A percentile compares a stretch with the other conserved stretches of the same genome.
Evolutionary conservation across 2,329 filamentous ascomycete genomes (phyloP).

Genomic region (Stenocarpella maydis): DNA sequence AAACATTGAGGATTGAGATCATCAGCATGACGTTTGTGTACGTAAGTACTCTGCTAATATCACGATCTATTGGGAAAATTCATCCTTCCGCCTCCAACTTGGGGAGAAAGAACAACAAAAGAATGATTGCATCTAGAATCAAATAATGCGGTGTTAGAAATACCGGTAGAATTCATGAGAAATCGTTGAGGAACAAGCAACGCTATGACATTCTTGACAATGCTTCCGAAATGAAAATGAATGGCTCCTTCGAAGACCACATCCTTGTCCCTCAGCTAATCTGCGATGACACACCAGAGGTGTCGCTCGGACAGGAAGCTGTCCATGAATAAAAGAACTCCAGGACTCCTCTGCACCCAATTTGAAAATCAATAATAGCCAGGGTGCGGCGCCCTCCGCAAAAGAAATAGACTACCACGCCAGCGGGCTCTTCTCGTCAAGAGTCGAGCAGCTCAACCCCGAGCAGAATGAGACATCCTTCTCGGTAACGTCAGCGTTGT

Average conservation of each 20-base stretch:
- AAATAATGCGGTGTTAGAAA: no score
- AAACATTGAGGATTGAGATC: neutral
- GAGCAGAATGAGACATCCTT: slow-evolving; percentile 19
- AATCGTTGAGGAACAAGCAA: neutral
- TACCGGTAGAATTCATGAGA: no score
- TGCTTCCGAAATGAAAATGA: slow-evolving; percentile 5
- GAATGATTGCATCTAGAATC: neutral
- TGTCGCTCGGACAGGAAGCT: neutral
- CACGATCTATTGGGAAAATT: neutral
- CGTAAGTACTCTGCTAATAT: neutral
- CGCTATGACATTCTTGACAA: slow-evolving; percentile 16
- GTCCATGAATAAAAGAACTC: neutral
- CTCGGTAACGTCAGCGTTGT: slow-evolving; percentile 23
- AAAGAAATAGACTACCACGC: slow-evolving; percentile 4
- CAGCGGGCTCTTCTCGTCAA: slow-evolving; percentile 23
- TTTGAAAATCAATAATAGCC: neutral
- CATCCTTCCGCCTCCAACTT: no score
- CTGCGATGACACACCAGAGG: neutral
- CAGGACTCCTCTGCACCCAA: slow-evolving; percentile 3
- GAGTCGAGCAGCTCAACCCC: slow-evolving; percentile 25
- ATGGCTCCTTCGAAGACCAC: neutral
- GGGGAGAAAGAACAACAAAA: neutral
- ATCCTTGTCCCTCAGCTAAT: neutral
- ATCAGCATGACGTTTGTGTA: neutral
- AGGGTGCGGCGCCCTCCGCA: neutral